Evolutionary conservation across 148 eudicot genomes (phyloP), one percentile per base, ranked within the genome.

Genomic region (Camellia sinensis): DNA sequence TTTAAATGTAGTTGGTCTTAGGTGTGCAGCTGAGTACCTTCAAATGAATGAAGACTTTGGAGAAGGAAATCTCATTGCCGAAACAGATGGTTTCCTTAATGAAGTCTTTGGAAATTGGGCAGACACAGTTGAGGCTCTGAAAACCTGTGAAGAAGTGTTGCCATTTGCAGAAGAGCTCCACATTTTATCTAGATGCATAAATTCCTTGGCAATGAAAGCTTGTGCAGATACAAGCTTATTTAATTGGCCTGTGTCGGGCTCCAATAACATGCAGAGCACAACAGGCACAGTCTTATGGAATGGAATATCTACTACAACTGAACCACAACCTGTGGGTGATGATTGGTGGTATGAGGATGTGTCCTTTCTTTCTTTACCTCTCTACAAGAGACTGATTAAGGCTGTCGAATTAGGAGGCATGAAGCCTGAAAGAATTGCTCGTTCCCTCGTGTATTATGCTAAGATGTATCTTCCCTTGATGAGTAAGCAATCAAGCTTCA

Each of bases 311-410:
- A 70, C 84, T 14, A 48, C 78, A 1, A 61, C 68, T 6, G 90
- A 83, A 45, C 46, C 84, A 0, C 80, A 84, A 54, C 65, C 70
- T 7, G 63, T 79, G 2, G 80, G 81, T n/a, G 92, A 87, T 68
- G 91, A 88, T 81, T 92, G 96, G 96, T 92, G 96, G 96, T 88
- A 86, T 78, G 92, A 90, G 67, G 93, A 92, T 67, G 89, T 86
- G 18, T 86, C 93, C 65, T 82, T 71, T 46, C 90, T 92, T 45
- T 84, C 89, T 69, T 85, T 90, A 50, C 82, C 87, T 52, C 82
- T 92, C 29, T 92, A 87, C 73, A 92, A 85, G 82, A 79, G 93
- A 61, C 77, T 92, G 3, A 90, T 90, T 40, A 86, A 87, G 59
- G 93, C 86, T 19, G 78, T 89, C 22, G 90, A 88, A 76, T 63